A percentile compares a stretch with the other conserved stretches of the same genome.
phyloP scores from a whole-genome alignment of 352 stramenopile genomes.

The Globisporangium camurandrum region DNA sequence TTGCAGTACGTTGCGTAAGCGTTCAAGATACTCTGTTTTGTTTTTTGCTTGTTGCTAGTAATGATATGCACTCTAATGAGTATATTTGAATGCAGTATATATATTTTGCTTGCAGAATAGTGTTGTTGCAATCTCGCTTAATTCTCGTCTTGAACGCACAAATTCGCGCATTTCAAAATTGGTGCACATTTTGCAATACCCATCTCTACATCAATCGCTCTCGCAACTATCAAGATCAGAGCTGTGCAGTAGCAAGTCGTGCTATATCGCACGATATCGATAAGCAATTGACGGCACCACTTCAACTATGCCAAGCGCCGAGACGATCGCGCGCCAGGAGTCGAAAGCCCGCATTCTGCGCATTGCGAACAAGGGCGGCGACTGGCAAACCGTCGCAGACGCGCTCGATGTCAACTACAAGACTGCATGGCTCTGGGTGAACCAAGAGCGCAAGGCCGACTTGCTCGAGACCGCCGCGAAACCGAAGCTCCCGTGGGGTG shows the following conservation, averaged over 20 bases:
- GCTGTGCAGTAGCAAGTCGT: background rate
- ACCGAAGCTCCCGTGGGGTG: constrained; percentile 10
- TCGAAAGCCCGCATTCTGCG: constrained; percentile 16
- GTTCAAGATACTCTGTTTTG: too few species aligned
- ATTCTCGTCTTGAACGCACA: too few species aligned
- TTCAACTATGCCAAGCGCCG: constrained; percentile 10
- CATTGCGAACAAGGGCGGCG: constrained; percentile 14
- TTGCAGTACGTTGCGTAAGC: too few species aligned
- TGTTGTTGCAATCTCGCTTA: too few species aligned
- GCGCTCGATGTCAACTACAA: constrained; percentile 17
- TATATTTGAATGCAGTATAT: too few species aligned
- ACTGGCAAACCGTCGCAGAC: constrained; percentile 14
- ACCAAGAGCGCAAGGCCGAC: constrained; percentile 14
- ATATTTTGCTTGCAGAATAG: too few species aligned
- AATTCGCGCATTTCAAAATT: too few species aligned
- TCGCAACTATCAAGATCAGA: background rate
- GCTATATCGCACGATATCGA: too few species aligned
- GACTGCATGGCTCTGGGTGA: constrained; percentile 18
- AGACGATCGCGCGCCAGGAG: constrained; percentile 13
- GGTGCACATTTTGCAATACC: too few species aligned
- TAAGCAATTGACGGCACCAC: background rate
- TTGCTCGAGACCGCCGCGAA: constrained; percentile 8
- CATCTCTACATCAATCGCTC: too few species aligned
- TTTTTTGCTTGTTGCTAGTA: too few species aligned
- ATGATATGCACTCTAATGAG: too few species aligned